Conservation (phyloP, 306 rosid species). For the Prunus campanulata region DNA sequence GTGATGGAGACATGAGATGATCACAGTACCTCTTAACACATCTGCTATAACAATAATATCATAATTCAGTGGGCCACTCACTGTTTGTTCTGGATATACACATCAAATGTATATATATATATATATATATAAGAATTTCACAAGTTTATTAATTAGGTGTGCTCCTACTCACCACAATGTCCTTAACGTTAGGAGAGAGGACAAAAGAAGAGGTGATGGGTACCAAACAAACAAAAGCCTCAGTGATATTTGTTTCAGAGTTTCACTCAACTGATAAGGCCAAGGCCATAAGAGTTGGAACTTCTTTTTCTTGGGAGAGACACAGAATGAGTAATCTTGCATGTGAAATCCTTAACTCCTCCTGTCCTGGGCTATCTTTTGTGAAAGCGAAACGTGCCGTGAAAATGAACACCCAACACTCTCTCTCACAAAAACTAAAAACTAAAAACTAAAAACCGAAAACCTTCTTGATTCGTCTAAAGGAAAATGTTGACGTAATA, state of each 20-base stretch:
- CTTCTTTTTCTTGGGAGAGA: constrained; percentile 12
- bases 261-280: constrained; percentile 2
- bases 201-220: neutral
- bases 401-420: neutral
- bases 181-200: neutral
- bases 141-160: no score
- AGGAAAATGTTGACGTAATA: no score
- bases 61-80: neutral
- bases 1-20: neutral
- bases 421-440: neutral
- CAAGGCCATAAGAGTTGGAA: constrained; percentile 1
- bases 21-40: neutral
- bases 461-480: no score
- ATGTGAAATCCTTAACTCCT: neutral
- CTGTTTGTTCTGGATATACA: neutral
- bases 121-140: no score
- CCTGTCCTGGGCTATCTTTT: neutral
- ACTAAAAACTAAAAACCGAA: neutral
- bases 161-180: no score
- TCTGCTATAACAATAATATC: neutral
- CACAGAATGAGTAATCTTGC: neutral
- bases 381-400: neutral
- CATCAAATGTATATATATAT: no score
- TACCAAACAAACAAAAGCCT: constrained; percentile 9
- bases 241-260: neutral